A percentile compares a stretch with the other conserved stretches of the same genome.
Evolutionary conservation across 2,329 filamentous ascomycete genomes (phyloP).

Genomic region (Achaetomium macrosporum): DNA sequence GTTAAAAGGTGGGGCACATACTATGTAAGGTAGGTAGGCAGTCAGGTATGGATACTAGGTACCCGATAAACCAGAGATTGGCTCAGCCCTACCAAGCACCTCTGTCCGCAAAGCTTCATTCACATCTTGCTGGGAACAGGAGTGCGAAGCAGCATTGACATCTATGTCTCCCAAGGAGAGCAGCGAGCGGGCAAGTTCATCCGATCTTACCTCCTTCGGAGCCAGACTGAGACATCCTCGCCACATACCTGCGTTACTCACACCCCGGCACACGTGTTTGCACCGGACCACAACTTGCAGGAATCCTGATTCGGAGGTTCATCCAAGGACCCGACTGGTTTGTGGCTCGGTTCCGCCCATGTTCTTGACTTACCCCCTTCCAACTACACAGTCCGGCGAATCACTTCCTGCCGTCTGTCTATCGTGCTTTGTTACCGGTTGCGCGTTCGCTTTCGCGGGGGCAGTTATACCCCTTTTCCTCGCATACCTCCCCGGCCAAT

Average conservation of each 20-base stretch:
- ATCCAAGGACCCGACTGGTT: not conserved
- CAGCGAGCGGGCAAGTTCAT: not conserved
- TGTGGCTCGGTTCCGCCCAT: not conserved
- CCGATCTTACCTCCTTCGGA: not conserved
- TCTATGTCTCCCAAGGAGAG: not conserved
- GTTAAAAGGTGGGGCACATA: too few species aligned
- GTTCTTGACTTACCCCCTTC: not conserved
- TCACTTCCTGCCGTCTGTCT: not conserved
- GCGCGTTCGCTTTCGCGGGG: not conserved
- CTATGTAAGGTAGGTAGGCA: too few species aligned
- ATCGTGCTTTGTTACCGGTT: not conserved
- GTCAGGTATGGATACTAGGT: too few species aligned
- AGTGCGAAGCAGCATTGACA: too few species aligned
- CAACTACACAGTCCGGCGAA: too few species aligned
- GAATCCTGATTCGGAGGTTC: not conserved
- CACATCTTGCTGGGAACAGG: too few species aligned
- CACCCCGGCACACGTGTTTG: not conserved
- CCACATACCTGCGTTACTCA: not conserved
- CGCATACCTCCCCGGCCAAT: slow-evolving; percentile 19
- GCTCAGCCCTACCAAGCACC: slow-evolving; percentile 2
- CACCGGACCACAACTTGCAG: not conserved
- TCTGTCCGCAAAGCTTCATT: too few species aligned
- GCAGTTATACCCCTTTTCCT: slow-evolving; percentile 15
- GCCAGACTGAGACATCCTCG: not conserved
- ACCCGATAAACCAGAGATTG: not conserved